Base-by-base conservation (phyloP, 202 grass and related monocot species). In the Zizania palustris region DNA sequence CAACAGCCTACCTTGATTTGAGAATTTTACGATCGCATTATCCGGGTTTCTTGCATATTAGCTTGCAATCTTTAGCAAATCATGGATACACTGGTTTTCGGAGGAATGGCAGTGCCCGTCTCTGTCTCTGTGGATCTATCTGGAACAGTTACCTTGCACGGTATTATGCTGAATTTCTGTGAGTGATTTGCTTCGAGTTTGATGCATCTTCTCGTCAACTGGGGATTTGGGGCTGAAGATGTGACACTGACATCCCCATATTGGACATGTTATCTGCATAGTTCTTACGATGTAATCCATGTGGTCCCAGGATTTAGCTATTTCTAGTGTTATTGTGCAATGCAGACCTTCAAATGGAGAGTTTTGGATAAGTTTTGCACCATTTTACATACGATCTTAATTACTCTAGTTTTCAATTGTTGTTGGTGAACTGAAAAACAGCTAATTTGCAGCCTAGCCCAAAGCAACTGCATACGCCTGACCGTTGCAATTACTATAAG, bases 401-500 rank as follows among this genome's bases (percentile, higher is more conserved):
- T 12, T 49, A 54, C 15, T 22, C 11, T 42, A 3, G 15, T 44
- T 70, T 67, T 65, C 0, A 73, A 68, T 50, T 59, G 8, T 75
- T 51, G 45, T 37, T 34, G 20, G 15, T 67, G 71, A 66, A 65
- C 43, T 88, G 72, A 88, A 55, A 35, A 0, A 16, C 35, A 72
- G 45, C 16, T 4, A 20, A 33, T 18, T 75, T 85, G 77, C 77
- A 88, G 86, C 60, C 77, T 81, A 77, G 67, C 66, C 65, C 77
- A 59, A 88, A 64, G 65, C 77, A 71, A 67, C 59, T 45, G 22
- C 86, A 88, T 48, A 88, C 86, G 6, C 86, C 86, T 1, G 86
- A 84, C 61, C 71, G 53, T 70, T 88, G 82, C 50, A 76, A 88
- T 72, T 77, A 85, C 66, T 88, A 88, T 9, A 88, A 88, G 81